These are phyloP conservation scores for Talaromyces atroroseus DNA, from an alignment of 2,329 filamentous ascomycete species.

Conservation along the genomic window DNA sequence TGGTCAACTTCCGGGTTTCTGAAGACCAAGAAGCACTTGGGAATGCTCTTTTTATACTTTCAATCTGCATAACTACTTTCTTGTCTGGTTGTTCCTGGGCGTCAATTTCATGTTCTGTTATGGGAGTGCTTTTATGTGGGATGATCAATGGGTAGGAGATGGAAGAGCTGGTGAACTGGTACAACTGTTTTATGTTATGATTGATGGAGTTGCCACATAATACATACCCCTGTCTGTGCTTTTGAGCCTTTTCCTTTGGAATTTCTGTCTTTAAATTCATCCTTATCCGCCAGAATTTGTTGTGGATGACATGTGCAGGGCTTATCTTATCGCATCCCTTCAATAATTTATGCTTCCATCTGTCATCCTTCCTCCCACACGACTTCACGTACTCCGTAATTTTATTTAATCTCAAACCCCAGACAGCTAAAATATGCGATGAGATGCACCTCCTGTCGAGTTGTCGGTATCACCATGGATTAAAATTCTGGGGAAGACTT, in stretches of 20 bases:
- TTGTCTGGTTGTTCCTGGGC: conserved; percentile 2
- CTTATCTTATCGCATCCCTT: conserved; percentile 4
- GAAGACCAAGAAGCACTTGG: neutral
- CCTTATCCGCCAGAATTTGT: neutral
- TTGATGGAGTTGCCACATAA: conserved; percentile 4
- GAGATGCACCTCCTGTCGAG: neutral
- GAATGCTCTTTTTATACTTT: neutral
- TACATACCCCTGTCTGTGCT: conserved; percentile 9
- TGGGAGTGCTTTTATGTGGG: conserved; percentile 7
- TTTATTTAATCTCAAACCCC: neutral
- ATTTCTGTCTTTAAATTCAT: neutral
- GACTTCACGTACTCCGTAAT: neutral
- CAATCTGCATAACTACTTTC: neutral
- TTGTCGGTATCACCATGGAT: neutral
- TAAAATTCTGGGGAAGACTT: neutral
- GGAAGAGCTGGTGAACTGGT: conserved; percentile 1
- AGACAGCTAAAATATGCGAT: neutral
- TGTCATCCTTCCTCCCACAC: neutral
- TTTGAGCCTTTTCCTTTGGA: neutral
- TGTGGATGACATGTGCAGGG: neutral
- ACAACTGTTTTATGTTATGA: conserved; percentile 7
- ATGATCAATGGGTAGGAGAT: conserved; percentile 9
- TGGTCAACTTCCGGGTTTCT: neutral
- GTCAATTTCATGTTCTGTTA: conserved; percentile 6
- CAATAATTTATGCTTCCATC: neutral